These are phyloP conservation scores for Solanum hybrid DNA, from an alignment of 305 asterid genomes.

Conservation along the genomic window DNA sequence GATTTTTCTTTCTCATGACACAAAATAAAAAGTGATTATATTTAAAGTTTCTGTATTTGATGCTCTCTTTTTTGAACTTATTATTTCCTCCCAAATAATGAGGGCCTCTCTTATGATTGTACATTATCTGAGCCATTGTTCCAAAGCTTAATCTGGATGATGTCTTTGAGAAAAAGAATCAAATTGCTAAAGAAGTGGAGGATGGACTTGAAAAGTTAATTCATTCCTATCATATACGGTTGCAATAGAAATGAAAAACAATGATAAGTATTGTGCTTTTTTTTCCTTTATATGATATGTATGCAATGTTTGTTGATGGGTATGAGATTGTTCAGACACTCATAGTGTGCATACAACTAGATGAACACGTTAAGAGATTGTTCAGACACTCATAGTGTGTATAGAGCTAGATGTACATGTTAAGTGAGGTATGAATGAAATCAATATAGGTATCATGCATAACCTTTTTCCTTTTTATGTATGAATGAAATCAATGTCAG, in stretches of 20 bases:
- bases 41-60: background rate
- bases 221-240: background rate
- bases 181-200: slow-evolving; percentile 32
- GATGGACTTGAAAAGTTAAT: slow-evolving; percentile 29
- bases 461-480: background rate
- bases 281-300: background rate
- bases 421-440: slow-evolving; percentile 31
- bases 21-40: background rate
- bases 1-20: background rate
- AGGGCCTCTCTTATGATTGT: background rate
- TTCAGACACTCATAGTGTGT: too few relatives aligned
- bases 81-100: background rate
- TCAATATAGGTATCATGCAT: slow-evolving; percentile 25
- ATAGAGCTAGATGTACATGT: too few relatives aligned
- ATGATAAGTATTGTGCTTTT: background rate
- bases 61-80: background rate
- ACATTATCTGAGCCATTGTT: slow-evolving; percentile 31
- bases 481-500: too few relatives aligned
- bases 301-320: slow-evolving; percentile 33
- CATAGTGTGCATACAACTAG: slow-evolving; percentile 27
- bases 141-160: slow-evolving; percentile 30
- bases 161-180: slow-evolving; percentile 29
- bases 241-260: too few relatives aligned
- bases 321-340: slow-evolving; percentile 36
- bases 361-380: slow-evolving; percentile 15